Evolutionary conservation across 768 basidiomycete species (phyloP), one percentile per base, ranked within the genome.

Genomic region (Xerocomellus dryophilus): DNA sequence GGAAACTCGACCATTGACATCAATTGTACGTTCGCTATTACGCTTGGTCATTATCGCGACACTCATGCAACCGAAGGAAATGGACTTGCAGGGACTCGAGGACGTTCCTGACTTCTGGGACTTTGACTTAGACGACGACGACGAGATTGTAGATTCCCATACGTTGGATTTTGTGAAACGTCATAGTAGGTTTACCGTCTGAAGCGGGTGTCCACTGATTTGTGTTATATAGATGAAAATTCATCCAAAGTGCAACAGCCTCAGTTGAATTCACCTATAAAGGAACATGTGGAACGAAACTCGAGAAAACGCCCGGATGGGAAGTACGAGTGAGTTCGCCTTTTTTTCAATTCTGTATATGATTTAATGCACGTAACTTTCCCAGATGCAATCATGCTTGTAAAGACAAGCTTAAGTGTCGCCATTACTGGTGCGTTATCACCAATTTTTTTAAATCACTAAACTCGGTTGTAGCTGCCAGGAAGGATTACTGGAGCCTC

Each of bases 301-400:
- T 66, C 71, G 2, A 74, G 71, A 54, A 76, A 72, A 59, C 73
- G 84, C 15, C 71, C 79, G 2, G 85, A 88, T 63, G 88, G 87
- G 14, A 85, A 81, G 52, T 84, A 81, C 57, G 73, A 75, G 88
- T 86, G 59, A 54, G 79, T 55, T 42, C 12, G 5, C 36, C 11
- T 39, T 34, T 29, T 29, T 10, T 46, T 41, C 15, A n/a, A 29
- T 15, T 31, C n/a, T 12, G 10, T 15, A 11, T 44, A n/a, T 21
- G 31, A 27, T 20, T 8, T 47, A 20, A 50, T 27, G 18, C 44
- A 17, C 15, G 17, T 34, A 27, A n/a, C 46, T 31, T 38, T 41
- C 10, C 51, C 36, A 90, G 89, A 46, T 93, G 91, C 63, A 88
- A 88, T 60, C 91, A 93, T 60, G 47, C 78, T 20, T 93, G 91